These are phyloP conservation scores for Ulota crispa DNA, from an alignment of 225 moss, liverwort and hornwort genomes.

Conservation along the genomic window DNA sequence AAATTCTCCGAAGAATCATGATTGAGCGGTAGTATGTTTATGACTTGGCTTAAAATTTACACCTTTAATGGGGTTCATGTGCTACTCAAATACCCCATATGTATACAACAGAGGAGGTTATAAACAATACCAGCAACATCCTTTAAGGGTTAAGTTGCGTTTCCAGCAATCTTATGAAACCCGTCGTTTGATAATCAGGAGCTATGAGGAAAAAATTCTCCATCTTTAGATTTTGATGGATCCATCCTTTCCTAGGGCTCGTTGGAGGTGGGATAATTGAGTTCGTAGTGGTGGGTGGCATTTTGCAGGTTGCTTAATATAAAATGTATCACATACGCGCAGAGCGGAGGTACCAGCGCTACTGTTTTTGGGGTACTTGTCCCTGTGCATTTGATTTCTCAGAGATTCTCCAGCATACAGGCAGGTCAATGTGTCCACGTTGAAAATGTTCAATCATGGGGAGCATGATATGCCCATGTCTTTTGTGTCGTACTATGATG, in stretches of 20 bases:
- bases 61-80: too few species aligned
- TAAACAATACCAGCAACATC: too few species aligned
- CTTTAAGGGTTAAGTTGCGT: not conserved
- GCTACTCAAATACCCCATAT: too few species aligned
- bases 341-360: constrained; percentile 22
- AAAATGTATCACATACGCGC: constrained; percentile 14
- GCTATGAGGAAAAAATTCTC: not conserved
- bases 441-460: constrained; percentile 2
- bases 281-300: constrained; percentile 8
- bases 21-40: too few species aligned
- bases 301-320: constrained; percentile 18
- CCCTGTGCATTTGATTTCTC: constrained; percentile 12
- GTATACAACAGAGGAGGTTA: too few species aligned
- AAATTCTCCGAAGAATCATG: too few species aligned
- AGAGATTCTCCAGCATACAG: constrained; percentile 18
- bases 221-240: not conserved
- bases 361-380: constrained; percentile 9
- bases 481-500: not conserved
- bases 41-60: too few species aligned
- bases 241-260: not conserved
- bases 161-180: not conserved
- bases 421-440: constrained; percentile 25
- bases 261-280: not conserved
- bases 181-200: not conserved
- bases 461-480: not conserved